Percentiles rank a stretch among this genome's conserved stretches.
phyloP scores from a whole-genome alignment of 148 eudicot species.

The Suaeda aralocaspica region DNA sequence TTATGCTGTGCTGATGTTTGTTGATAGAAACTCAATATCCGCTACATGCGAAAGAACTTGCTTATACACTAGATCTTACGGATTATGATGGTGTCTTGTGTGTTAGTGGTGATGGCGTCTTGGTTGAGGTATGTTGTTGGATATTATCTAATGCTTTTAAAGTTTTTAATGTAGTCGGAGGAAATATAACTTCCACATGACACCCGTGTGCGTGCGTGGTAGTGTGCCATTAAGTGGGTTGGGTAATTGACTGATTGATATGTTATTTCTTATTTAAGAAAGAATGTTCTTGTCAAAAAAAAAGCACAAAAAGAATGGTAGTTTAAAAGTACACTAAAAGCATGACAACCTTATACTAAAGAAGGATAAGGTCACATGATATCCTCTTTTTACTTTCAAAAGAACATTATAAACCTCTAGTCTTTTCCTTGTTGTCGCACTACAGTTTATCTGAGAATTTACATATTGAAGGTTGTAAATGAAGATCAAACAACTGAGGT shows the following conservation, averaged over 20 bases:
- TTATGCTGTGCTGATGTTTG: constrained; percentile 17
- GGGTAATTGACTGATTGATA: neutral
- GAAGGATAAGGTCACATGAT: neutral
- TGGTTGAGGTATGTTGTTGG: constrained; percentile 66
- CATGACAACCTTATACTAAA: neutral
- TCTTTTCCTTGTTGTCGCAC: neutral
- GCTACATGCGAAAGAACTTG: constrained; percentile 86
- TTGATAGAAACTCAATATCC: constrained; percentile 63
- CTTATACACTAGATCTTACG: constrained; percentile 54
- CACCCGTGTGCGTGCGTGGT: neutral
- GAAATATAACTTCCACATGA: neutral
- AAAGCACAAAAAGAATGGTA: too few species aligned
- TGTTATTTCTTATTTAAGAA: too few species aligned
- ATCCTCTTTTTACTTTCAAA: too few species aligned
- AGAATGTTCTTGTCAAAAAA: too few species aligned
- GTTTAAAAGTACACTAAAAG: neutral
- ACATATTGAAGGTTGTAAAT: neutral
- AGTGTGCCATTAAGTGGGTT: neutral
- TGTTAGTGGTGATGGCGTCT: constrained; percentile 88
- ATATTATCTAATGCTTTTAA: neutral
- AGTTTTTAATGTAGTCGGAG: neutral
- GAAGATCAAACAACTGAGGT: neutral
- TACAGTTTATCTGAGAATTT: neutral
- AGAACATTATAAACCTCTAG: neutral
- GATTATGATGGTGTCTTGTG: constrained; percentile 87